phyloP scores from a whole-genome alignment of 495 filamentous ascomycete species.

The Podospora australis region DNA sequence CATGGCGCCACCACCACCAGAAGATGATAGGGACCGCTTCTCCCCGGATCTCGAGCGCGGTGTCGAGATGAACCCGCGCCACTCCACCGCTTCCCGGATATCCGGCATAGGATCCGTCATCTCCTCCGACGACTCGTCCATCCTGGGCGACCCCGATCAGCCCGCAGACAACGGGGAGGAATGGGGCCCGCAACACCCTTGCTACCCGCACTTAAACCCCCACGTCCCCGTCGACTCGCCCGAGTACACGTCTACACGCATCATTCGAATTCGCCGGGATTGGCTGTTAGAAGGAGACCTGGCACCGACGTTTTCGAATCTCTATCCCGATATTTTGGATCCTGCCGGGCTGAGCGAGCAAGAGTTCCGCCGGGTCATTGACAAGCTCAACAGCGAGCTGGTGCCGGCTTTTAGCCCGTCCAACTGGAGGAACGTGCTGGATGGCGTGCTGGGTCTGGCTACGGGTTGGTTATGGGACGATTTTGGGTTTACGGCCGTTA shows the following conservation, averaged over 20 bases:
- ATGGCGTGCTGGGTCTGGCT: conserved; percentile 65
- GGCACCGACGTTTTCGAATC: conserved; percentile 86
- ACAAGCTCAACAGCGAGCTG: conserved; percentile 67
- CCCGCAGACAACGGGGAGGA: conserved; percentile 49
- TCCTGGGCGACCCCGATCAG: conserved; percentile 45
- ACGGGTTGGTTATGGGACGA: conserved; percentile 96
- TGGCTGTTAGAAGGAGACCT: conserved; percentile 87
- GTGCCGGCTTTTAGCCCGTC: conserved; percentile 69
- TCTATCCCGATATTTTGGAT: conserved; percentile 92
- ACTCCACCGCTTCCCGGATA: conserved; percentile 32
- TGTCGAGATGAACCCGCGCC: conserved; percentile 20
- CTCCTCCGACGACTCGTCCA: conserved; percentile 46
- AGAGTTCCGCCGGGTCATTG: conserved; percentile 74
- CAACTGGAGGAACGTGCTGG: conserved; percentile 61
- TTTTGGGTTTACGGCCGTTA: conserved; percentile 63
- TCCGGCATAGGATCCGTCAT: conserved; percentile 44
- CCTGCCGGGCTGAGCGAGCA: conserved; percentile 70
- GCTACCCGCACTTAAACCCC: conserved; percentile 87
- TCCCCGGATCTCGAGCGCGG: conserved; percentile 49
- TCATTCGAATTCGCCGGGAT: conserved; percentile 85
- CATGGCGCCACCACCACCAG: conserved; percentile 25
- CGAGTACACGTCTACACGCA: conserved; percentile 68
- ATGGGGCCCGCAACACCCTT: conserved; percentile 88
- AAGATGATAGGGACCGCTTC: conserved; percentile 24
- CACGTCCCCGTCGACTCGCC: conserved; percentile 73